Conservation (phyloP, 352 stramenopile genomes). For the Phytophthora sp. region DNA sequence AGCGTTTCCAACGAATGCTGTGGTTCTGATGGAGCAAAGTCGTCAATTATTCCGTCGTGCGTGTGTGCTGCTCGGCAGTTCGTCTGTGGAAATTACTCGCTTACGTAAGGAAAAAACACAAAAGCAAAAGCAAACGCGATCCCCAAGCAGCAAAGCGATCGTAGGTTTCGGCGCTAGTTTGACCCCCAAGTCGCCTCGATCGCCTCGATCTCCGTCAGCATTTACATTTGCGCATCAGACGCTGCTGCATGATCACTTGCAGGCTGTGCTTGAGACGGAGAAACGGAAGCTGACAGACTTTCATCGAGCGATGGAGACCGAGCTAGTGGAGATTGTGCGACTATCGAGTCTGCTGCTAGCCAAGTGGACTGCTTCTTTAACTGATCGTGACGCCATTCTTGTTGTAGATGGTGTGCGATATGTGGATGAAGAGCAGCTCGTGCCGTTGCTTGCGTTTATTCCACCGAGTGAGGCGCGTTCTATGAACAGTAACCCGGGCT, state of each 20-base stretch:
- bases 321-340: constrained; percentile 54
- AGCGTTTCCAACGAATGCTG: constrained; percentile 54
- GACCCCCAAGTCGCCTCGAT: constrained; percentile 42
- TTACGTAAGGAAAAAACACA: constrained; percentile 34
- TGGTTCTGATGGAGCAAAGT: constrained; percentile 73
- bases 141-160: constrained; percentile 14
- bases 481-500: constrained; percentile 51
- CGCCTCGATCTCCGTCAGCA: constrained; percentile 38
- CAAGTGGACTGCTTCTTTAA: constrained; percentile 58
- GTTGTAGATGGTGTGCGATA: constrained; percentile 52
- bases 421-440: constrained; percentile 66
- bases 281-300: constrained; percentile 46
- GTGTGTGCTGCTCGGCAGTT: constrained; percentile 64
- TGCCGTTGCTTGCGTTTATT: constrained; percentile 54
- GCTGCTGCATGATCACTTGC: constrained; percentile 65
- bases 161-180: constrained; percentile 32
- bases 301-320: constrained; percentile 52
- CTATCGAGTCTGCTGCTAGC: constrained; percentile 51
- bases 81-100: constrained; percentile 41
- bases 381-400: constrained; percentile 44
- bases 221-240: constrained; percentile 66
- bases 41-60: constrained; percentile 55
- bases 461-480: constrained; percentile 54
- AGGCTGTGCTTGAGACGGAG: constrained; percentile 41
- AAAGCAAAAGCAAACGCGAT: constrained; percentile 38